Evolutionary conservation across 2,329 filamentous ascomycete species (phyloP).

Genomic region (Botrytis deweyae): DNA sequence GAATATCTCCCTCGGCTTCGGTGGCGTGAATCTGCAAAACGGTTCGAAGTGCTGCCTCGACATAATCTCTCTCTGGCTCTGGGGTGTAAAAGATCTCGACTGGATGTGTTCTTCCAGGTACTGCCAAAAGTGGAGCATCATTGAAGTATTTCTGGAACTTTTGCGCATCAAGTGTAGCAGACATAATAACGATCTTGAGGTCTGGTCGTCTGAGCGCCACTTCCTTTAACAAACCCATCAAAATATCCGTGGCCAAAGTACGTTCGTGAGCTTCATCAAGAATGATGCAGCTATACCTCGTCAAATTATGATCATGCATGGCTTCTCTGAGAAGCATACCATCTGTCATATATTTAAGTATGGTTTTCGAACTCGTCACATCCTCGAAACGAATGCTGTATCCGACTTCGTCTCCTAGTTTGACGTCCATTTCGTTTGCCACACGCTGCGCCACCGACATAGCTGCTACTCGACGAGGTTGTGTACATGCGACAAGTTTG

Average conservation of each 20-base stretch:
- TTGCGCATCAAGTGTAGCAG: slow-evolving; percentile 92
- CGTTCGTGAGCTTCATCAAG: slow-evolving; percentile 98
- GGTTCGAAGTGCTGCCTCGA: slow-evolving; percentile 90
- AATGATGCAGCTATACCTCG: slow-evolving; percentile 94
- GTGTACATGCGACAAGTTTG: slow-evolving; percentile 95
- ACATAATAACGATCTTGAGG: slow-evolving; percentile 98
- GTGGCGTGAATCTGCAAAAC: slow-evolving; percentile 95
- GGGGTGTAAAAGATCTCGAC: slow-evolving; percentile 99
- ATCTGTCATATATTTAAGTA: slow-evolving; percentile 99
- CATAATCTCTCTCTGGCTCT: slow-evolving; percentile 93
- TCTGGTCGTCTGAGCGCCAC: slow-evolving; percentile 79
- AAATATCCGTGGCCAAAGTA: slow-evolving; percentile 92
- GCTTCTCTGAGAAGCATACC: slow-evolving; percentile 97
- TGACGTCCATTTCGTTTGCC: slow-evolving; percentile 92
- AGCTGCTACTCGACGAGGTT: slow-evolving; percentile 94
- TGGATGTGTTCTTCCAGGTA: slow-evolving; percentile 91
- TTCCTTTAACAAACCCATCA: slow-evolving; percentile 95
- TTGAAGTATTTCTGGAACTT: slow-evolving; percentile 99
- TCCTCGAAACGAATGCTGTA: slow-evolving; percentile 99
- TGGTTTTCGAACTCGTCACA: slow-evolving; percentile 80
- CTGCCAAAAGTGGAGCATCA: slow-evolving; percentile 86
- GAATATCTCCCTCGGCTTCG: slow-evolving; percentile 86
- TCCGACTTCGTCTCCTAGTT: slow-evolving; percentile 89
- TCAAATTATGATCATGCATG: slow-evolving; percentile 91
- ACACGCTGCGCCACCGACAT: slow-evolving; percentile 99